Evolutionary conservation across 2,329 filamentous ascomycete species (phyloP).

Genomic region (Metarhizium sp.): DNA sequence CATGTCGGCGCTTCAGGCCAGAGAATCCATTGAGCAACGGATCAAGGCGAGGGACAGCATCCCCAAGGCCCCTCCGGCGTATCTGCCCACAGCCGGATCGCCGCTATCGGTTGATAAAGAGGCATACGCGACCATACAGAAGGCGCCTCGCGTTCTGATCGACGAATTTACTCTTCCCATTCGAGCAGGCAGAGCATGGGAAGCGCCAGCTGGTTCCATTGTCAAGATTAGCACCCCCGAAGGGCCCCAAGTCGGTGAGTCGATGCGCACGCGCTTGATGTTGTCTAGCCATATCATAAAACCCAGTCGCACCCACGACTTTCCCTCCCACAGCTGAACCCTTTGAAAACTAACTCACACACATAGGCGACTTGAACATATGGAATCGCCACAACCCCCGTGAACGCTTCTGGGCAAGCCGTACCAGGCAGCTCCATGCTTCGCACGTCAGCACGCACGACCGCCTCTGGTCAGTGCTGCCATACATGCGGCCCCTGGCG

Average conservation of each 20-base stretch:
- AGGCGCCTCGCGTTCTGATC: constrained; percentile 29
- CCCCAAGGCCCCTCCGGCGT: constrained; percentile 39
- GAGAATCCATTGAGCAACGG: constrained; percentile 21
- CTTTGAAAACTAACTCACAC: too few relatives aligned
- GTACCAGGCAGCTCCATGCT: constrained; percentile 70
- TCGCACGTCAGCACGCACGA: constrained; percentile 65
- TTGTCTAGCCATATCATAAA: too few relatives aligned
- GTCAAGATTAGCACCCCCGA: constrained; percentile 66
- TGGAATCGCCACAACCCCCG: constrained; percentile 70
- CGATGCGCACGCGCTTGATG: neutral
- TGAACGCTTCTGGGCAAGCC: constrained; percentile 73
- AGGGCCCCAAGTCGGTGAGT: constrained; percentile 62
- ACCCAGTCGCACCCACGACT: too few relatives aligned
- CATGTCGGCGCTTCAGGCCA: constrained; percentile 7
- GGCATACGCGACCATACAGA: constrained; percentile 53
- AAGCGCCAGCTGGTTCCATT: constrained; percentile 57
- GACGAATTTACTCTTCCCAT: constrained; percentile 58
- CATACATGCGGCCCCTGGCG: constrained; percentile 65
- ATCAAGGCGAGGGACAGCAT: constrained; percentile 33
- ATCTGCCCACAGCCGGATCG: constrained; percentile 33
- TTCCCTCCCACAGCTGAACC: too few relatives aligned
- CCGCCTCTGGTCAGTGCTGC: constrained; percentile 68
- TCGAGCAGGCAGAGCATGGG: constrained; percentile 65
- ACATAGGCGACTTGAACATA: constrained; percentile 64
- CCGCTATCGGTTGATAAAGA: constrained; percentile 32